A percentile compares a stretch with the other conserved stretches of the same genome.
phyloP scores from a whole-genome alignment of 2,329 filamentous ascomycete genomes.

The Fusarium devonianum region DNA sequence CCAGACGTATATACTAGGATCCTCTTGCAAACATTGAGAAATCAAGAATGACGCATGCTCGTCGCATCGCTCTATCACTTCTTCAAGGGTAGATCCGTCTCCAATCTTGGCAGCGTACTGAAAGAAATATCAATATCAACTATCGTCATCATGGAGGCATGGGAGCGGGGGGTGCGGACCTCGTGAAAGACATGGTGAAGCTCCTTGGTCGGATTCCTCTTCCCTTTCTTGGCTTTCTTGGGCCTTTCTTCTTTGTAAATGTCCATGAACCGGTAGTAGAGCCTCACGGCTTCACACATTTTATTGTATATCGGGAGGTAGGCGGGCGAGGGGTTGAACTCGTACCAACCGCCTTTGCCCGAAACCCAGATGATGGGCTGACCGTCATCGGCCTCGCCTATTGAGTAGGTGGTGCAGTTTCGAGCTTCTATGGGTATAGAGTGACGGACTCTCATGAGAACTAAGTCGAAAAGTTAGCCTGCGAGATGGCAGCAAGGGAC shows the following conservation, averaged over 20 bases:
- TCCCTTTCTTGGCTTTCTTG: conserved; percentile 42
- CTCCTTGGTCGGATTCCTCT: conserved; percentile 42
- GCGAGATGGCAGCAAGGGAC: neutral
- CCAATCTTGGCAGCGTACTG: conserved; percentile 61
- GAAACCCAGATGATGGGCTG: conserved; percentile 69
- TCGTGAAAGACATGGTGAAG: conserved; percentile 45
- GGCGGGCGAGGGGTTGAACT: conserved; percentile 64
- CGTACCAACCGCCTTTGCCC: conserved; percentile 69
- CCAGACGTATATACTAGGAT: conserved; percentile 50
- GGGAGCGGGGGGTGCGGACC: conserved; percentile 27
- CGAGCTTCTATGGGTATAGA: conserved; percentile 60
- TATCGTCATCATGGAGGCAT: too few relatives aligned
- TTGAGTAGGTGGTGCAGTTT: conserved; percentile 58
- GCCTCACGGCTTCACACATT: conserved; percentile 68
- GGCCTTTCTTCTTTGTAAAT: conserved; percentile 54
- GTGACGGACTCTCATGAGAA: conserved; percentile 44
- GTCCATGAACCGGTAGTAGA: conserved; percentile 70
- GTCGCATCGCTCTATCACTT: conserved; percentile 55
- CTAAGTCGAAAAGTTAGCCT: conserved; percentile 35
- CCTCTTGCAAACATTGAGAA: conserved; percentile 57
- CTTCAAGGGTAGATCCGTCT: conserved; percentile 59
- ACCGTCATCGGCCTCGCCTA: conserved; percentile 58
- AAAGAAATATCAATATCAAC: conserved; percentile 3
- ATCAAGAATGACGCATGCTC: conserved; percentile 61
- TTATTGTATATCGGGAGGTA: conserved; percentile 65